Conservation (phyloP, 129 eudicot genomes). For the Arctium minus region DNA sequence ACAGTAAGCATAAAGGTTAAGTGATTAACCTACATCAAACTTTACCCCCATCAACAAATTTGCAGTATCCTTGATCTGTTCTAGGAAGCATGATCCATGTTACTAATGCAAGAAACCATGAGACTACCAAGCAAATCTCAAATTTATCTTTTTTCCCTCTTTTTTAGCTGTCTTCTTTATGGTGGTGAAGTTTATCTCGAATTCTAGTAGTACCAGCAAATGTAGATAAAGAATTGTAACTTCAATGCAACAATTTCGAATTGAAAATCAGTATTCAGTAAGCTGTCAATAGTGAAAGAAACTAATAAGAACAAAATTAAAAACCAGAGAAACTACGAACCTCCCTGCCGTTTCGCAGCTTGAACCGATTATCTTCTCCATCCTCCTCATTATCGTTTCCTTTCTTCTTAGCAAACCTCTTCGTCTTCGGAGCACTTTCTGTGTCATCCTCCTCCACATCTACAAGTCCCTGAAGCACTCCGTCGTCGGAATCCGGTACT, state of each 20-base stretch:
- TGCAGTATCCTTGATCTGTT: too few relatives aligned
- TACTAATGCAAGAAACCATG: too few relatives aligned
- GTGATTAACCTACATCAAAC: too few relatives aligned
- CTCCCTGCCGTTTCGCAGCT: constrained; percentile 73
- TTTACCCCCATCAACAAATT: too few relatives aligned
- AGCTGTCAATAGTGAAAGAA: background rate
- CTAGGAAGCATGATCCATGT: too few relatives aligned
- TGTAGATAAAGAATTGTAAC: background rate
- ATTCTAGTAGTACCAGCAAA: background rate
- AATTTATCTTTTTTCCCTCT: too few relatives aligned
- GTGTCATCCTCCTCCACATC: constrained; percentile 10
- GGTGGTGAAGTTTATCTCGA: background rate
- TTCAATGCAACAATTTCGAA: background rate
- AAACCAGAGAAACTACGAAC: constrained; percentile 21
- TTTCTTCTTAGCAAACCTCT: constrained; percentile 27
- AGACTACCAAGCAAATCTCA: too few relatives aligned
- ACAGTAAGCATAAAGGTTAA: too few relatives aligned
- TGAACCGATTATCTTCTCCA: constrained; percentile 45
- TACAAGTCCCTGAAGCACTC: background rate
- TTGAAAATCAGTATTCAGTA: background rate
- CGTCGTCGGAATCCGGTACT: constrained; percentile 7
- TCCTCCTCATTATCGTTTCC: constrained; percentile 29
- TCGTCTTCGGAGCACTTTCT: constrained; percentile 26
- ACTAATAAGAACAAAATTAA: background rate
- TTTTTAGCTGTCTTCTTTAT: too few relatives aligned